These are phyloP conservation scores for Xylaria polymorpha DNA, from an alignment of 2,329 filamentous ascomycete genomes.

Conservation along the genomic window DNA sequence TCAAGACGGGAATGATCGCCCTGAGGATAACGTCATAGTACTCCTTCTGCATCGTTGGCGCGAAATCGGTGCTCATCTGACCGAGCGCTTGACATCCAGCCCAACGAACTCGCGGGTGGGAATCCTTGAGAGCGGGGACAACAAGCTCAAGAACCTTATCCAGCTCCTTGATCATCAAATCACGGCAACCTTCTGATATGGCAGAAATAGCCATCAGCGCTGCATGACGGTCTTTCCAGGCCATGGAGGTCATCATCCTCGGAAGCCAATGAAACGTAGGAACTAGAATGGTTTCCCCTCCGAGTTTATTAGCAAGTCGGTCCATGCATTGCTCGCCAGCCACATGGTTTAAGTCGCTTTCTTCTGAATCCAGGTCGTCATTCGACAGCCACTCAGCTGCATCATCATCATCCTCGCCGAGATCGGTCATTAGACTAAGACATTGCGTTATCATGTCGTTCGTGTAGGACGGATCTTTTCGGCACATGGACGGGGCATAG, in stretches of 20 bases:
- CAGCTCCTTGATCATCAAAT: constrained; percentile 94
- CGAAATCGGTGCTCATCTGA: constrained; percentile 99
- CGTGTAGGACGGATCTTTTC: constrained; percentile 91
- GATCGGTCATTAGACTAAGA: constrained; percentile 96
- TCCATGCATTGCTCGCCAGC: constrained; percentile 99
- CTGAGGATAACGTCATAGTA: constrained; percentile 89
- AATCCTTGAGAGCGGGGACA: constrained; percentile 88
- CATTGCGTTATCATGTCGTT: constrained; percentile 99
- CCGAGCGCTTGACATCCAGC: constrained; percentile 98
- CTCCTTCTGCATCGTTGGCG: constrained; percentile 96
- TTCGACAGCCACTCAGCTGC: constrained; percentile 91
- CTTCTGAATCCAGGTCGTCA: constrained; percentile 94
- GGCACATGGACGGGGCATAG: constrained; percentile 92
- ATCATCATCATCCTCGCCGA: constrained; percentile 94
- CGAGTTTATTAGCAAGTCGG: constrained; percentile 94
- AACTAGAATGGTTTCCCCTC: constrained; percentile 89
- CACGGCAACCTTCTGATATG: constrained; percentile 96
- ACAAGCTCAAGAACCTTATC: constrained; percentile 95
- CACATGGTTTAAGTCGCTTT: constrained; percentile 97
- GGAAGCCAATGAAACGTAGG: constrained; percentile 98
- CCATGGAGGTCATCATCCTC: constrained; percentile 94
- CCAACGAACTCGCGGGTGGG: constrained; percentile 94
- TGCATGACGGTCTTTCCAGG: constrained; percentile 95
- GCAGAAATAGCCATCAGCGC: constrained; percentile 99
- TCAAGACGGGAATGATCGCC: constrained; percentile 91